Base-by-base conservation (phyloP, 2,329 filamentous ascomycete genomes). In the Acephala macrosclerotiorum region DNA sequence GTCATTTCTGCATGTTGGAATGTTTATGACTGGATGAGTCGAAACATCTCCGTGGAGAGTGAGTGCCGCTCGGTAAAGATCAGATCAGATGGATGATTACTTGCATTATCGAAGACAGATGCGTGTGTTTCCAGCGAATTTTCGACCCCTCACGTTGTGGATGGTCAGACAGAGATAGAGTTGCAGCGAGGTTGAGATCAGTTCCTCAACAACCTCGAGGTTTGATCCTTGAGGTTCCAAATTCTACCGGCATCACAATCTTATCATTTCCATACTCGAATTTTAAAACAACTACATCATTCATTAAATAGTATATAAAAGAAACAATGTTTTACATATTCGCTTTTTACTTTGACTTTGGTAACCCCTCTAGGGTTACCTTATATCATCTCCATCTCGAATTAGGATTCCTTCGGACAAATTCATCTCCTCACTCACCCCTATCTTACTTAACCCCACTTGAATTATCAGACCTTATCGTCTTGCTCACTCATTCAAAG, bases 121-220 rank as follows among this genome's bases (percentile, higher is more conserved):
- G 16, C 40, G 16, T 42, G n/a, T n/a, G 14, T 42, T 42, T 16
- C 40, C 18, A 18, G 20, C 12, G 4, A 14, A 12, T 3, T 4
- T 42, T 49, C n/a, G n/a, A 49, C 45, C 45, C n/a, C n/a, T 49
- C 20, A 20, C 25, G n/a, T 22, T 49, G 45, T 25, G n/a, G n/a
- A 22, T 22, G 20, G 45, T 49, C 18, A 49, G 45, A 49, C 45
- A 49, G n/a, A 49, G 45, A 49, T 49, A 49, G 11, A 22, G n/a
- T 49, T 49, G 45, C n/a, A 22, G 18, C 18, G n/a, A 22, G 45
- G 18, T 49, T 49, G 45, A 25, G n/a, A 49, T 49, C 45, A 49
- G n/a, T 49, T 49, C 18, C 11, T 49, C n/a, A 7, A 3, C 12
- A 42, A 6, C 38, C 38, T 42, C 38, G 12, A 42, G 38, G 38